Conservation (phyloP, 2,329 filamentous ascomycete species). For the Pseudogymnoascus sp. region DNA sequence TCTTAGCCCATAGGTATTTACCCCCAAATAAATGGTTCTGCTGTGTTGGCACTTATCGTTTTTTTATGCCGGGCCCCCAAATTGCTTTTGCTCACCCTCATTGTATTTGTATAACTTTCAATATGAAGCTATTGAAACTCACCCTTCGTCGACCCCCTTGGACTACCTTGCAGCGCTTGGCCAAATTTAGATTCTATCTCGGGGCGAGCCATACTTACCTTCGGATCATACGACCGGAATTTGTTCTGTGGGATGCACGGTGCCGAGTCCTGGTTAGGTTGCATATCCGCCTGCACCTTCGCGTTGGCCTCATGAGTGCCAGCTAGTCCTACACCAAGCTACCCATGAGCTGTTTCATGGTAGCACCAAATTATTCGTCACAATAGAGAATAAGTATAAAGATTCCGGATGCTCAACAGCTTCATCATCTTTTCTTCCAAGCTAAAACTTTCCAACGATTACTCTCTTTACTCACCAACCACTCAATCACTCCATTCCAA, state of each 20-base stretch:
- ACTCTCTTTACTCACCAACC: background rate
- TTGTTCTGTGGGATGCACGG: conserved; percentile 8
- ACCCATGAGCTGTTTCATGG: conserved; percentile 8
- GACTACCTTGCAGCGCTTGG: background rate
- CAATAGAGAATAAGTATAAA: conserved; percentile 7
- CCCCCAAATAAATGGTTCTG: background rate
- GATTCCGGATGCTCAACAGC: background rate
- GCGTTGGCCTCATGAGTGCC: conserved; percentile 8
- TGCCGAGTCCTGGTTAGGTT: conserved; percentile 8
- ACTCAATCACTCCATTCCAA: background rate
- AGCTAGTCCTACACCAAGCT: conserved; percentile 1
- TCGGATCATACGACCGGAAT: conserved; percentile 9
- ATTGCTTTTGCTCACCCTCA: conserved; percentile 1
- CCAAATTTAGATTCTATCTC: conserved; percentile 3
- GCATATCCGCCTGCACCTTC: conserved; percentile 8
- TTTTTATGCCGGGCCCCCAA: background rate
- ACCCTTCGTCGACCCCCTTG: background rate
- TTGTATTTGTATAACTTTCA: conserved; percentile 1
- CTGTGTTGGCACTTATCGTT: background rate
- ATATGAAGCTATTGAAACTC: background rate
- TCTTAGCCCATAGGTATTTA: background rate
- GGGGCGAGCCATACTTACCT: background rate
- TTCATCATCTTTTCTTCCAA: background rate
- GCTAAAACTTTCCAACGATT: background rate
- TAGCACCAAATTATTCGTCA: conserved; percentile 3